phyloP scores from a whole-genome alignment of 164 flowering plant species.

The Dillenia turbinata region DNA sequence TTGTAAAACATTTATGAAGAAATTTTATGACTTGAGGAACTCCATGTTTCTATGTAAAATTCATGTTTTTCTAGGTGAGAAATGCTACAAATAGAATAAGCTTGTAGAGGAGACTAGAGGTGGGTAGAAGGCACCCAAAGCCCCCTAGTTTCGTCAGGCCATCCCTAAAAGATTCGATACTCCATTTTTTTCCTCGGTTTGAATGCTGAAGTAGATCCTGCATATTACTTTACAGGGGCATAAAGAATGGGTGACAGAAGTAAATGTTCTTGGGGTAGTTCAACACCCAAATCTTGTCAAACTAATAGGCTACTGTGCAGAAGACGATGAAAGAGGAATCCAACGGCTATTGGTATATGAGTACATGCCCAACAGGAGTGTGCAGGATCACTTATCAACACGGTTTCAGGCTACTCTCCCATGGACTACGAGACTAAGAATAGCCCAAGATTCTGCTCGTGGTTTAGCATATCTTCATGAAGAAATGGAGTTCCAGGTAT shows the following conservation, averaged over 20 bases:
- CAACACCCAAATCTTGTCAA: constrained; percentile 60
- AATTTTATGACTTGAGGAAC: too few species aligned
- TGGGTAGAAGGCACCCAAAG: too few species aligned
- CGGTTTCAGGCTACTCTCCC: constrained; percentile 29
- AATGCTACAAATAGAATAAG: too few species aligned
- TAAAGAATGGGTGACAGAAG: constrained; percentile 64
- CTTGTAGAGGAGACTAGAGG: too few species aligned
- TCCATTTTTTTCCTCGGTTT: too few species aligned
- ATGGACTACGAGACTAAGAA: constrained; percentile 41
- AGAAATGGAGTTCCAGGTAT: constrained; percentile 60
- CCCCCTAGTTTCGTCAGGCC: too few species aligned
- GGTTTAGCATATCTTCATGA: constrained; percentile 57
- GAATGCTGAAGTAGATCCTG: neutral
- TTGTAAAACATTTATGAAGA: too few species aligned
- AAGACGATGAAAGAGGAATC: constrained; percentile 59
- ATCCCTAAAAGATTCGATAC: too few species aligned
- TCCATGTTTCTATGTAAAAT: too few species aligned
- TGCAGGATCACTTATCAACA: constrained; percentile 37
- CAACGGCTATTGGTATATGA: constrained; percentile 56
- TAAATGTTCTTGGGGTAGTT: constrained; percentile 48
- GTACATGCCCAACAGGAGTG: constrained; percentile 49
- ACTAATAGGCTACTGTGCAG: constrained; percentile 53
- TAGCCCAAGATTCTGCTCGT: constrained; percentile 54
- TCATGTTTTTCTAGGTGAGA: too few species aligned
- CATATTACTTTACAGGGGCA: constrained; percentile 32